Percentiles rank a stretch among this genome's conserved stretches.
Evolutionary conservation across 2,329 filamentous ascomycete genomes (phyloP).

Genomic region (Ilyonectria mors-panacis): DNA sequence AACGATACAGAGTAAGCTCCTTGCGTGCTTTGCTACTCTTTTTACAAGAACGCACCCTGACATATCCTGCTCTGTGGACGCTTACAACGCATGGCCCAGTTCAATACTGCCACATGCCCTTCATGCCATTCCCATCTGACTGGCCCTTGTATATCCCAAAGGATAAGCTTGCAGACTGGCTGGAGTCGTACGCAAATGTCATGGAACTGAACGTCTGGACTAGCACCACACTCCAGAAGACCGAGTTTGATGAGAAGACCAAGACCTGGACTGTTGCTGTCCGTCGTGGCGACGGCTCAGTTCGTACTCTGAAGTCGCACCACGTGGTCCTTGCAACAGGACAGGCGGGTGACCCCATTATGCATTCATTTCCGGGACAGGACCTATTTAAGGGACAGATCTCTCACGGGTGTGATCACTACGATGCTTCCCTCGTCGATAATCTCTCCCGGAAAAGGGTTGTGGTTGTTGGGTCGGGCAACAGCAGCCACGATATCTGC

Average conservation of each 20-base stretch:
- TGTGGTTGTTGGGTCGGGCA: constrained; percentile 64
- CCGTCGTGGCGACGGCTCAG: background rate
- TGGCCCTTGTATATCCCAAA: constrained; percentile 56
- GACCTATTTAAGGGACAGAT: constrained; percentile 43
- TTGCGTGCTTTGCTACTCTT: too few relatives aligned
- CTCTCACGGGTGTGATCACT: constrained; percentile 21
- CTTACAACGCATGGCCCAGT: constrained; percentile 42
- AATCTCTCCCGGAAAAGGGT: constrained; percentile 56
- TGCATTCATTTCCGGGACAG: constrained; percentile 12
- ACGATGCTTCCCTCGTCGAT: constrained; percentile 50
- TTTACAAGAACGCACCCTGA: background rate
- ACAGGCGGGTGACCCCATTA: constrained; percentile 23
- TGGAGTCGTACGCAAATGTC: constrained; percentile 62
- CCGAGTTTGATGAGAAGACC: constrained; percentile 54
- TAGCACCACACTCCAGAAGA: constrained; percentile 55
- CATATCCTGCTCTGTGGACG: constrained; percentile 27
- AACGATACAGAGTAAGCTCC: constrained; percentile 57
- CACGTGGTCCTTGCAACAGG: constrained; percentile 32
- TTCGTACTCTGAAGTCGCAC: constrained; percentile 9
- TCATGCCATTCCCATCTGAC: constrained; percentile 42
- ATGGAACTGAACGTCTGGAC: constrained; percentile 65
- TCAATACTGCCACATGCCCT: constrained; percentile 42
- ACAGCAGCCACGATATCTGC: constrained; percentile 65
- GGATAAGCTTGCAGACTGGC: constrained; percentile 64
- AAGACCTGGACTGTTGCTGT: constrained; percentile 20